These are phyloP conservation scores for Tylopilus sp. DNA, from an alignment of 768 basidiomycete species.

Conservation along the genomic window DNA sequence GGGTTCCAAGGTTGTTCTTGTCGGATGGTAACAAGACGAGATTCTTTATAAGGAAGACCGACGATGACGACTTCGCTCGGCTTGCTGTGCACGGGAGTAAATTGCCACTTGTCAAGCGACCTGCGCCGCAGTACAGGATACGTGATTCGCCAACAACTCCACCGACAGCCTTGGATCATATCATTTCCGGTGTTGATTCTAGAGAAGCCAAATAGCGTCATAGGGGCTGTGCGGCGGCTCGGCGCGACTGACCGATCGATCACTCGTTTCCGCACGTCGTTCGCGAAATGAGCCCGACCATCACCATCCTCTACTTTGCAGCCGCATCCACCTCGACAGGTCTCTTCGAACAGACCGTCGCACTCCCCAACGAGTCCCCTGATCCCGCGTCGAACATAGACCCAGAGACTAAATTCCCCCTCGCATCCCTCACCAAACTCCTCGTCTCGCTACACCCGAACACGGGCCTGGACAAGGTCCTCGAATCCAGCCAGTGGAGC, in stretches of 20 bases:
- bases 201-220: no score
- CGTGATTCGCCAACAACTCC: no score
- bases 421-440: conserved; percentile 47
- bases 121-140: no score
- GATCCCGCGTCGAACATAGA: conserved; percentile 17
- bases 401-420: conserved; percentile 30
- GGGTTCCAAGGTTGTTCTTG: neutral
- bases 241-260: neutral
- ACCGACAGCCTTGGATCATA: no score
- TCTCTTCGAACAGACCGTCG: conserved; percentile 49
- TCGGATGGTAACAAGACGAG: neutral
- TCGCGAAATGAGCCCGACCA: conserved; percentile 5
- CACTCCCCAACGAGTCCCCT: conserved; percentile 36
- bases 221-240: no score
- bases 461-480: conserved; percentile 47
- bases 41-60: neutral
- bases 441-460: conserved; percentile 55
- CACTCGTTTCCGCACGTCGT: no score
- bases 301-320: conserved; percentile 53
- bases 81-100: neutral
- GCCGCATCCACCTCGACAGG: conserved; percentile 70
- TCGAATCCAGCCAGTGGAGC: conserved; percentile 69
- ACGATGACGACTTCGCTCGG: neutral
- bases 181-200: no score
- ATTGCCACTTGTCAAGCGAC: no score